A percentile compares a stretch with the other conserved stretches of the same genome.
Conservation (phyloP, 2,329 filamentous ascomycete species). For the Hypoxylon sp. region DNA sequence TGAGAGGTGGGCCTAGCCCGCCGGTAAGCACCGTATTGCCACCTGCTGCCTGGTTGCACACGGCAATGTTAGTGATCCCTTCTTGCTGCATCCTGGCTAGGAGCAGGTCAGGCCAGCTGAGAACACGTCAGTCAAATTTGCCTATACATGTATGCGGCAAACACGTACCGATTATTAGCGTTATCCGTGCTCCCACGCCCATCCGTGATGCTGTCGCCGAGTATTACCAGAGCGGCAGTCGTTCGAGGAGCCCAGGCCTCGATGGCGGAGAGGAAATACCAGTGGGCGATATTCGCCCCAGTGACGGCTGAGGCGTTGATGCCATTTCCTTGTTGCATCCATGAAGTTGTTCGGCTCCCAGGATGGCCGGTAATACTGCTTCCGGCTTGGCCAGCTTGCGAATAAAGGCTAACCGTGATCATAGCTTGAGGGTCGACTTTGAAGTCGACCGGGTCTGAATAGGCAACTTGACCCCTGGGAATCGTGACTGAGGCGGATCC, state of each 20-base stretch:
- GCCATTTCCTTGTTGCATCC: conserved; percentile 69
- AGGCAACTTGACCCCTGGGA: conserved; percentile 66
- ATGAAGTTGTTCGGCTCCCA: conserved; percentile 72
- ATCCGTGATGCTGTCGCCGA: conserved; percentile 76
- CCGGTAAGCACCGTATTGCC: conserved; percentile 74
- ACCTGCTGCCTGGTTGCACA: conserved; percentile 75
- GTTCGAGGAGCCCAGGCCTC: conserved; percentile 65
- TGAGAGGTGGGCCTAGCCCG: conserved; percentile 70
- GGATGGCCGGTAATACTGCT: conserved; percentile 72
- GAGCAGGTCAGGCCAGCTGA: conserved; percentile 68
- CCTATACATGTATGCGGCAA: neutral
- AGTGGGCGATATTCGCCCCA: conserved; percentile 55
- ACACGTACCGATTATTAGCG: conserved; percentile 64
- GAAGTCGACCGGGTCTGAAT: conserved; percentile 72
- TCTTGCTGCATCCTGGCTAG: conserved; percentile 63
- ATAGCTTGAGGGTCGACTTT: conserved; percentile 62
- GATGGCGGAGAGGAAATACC: conserved; percentile 71
- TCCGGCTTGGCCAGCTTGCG: conserved; percentile 65
- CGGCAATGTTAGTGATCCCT: conserved; percentile 61
- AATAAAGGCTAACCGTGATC: conserved; percentile 69
- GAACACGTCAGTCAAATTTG: conserved; percentile 15
- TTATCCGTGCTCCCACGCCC: conserved; percentile 72
- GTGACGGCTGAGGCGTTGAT: conserved; percentile 61
- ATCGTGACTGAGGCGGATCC: conserved; percentile 63
- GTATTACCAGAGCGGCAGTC: conserved; percentile 61